Evolutionary conservation across 441 rosid genomes (phyloP).

Genomic region (Capsella rubella): DNA sequence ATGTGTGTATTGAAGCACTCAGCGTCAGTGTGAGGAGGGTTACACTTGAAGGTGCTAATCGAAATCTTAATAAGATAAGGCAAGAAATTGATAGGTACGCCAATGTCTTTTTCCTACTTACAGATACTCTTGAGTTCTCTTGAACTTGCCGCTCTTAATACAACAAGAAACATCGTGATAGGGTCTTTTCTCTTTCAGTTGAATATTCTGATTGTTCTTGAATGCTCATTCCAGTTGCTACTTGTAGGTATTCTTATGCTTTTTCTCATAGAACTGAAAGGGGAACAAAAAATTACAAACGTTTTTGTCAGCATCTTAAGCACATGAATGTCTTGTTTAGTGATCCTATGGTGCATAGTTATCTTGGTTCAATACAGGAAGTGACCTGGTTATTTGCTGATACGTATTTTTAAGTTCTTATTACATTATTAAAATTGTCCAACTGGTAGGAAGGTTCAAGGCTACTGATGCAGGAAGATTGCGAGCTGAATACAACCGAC

Average conservation of each 20-base stretch:
- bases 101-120: slow-evolving; percentile 13
- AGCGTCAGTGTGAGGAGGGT: slow-evolving; percentile 91
- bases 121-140: neutral
- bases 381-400: slow-evolving; percentile 20
- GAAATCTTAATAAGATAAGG: slow-evolving; percentile 76
- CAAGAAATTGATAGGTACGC: slow-evolving; percentile 87
- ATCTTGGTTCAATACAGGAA: slow-evolving; percentile 25
- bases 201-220: slow-evolving; percentile 15
- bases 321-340: slow-evolving; percentile 21
- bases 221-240: slow-evolving; percentile 6
- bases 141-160: neutral
- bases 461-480: slow-evolving; percentile 89
- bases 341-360: slow-evolving; percentile 16
- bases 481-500: slow-evolving; percentile 89
- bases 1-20: slow-evolving; percentile 96
- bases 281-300: no score
- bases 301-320: slow-evolving; percentile 19
- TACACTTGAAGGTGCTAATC: slow-evolving; percentile 92
- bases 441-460: slow-evolving; percentile 99
- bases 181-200: neutral
- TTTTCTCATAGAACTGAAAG: no score
- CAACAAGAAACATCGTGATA: neutral
- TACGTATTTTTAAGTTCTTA: slow-evolving; percentile 40
- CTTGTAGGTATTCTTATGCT: neutral
- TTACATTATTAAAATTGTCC: slow-evolving; percentile 51